These are phyloP conservation scores for Pascua sp. DNA, from an alignment of 1,284 basidiomycete species.

Conservation along the genomic window DNA sequence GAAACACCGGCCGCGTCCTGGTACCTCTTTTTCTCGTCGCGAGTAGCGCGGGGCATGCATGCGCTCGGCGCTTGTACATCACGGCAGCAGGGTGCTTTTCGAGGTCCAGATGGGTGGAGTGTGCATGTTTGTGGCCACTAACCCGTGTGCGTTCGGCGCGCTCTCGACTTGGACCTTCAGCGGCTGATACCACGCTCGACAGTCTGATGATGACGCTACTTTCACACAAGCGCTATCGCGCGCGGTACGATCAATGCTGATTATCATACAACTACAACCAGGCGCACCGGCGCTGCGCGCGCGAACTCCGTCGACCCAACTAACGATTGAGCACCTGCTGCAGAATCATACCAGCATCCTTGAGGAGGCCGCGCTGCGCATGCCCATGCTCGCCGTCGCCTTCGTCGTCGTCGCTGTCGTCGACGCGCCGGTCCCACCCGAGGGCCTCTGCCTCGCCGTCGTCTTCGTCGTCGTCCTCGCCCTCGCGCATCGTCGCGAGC, in stretches of 20 bases:
- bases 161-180: too few species aligned
- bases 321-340: slow-evolving; percentile 44
- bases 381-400: slow-evolving; percentile 4
- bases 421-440: slow-evolving; percentile 18
- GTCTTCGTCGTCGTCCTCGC: slow-evolving; percentile 18
- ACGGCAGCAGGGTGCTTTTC: too few species aligned
- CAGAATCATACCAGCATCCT: slow-evolving; percentile 41
- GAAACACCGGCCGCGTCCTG: neutral
- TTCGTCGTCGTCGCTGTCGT: slow-evolving; percentile 19
- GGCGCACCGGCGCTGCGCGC: too few species aligned
- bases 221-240: too few species aligned
- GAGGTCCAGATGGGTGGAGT: too few species aligned
- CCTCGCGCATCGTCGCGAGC: slow-evolving; percentile 17
- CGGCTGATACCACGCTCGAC: too few species aligned
- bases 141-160: too few species aligned
- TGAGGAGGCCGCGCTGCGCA: slow-evolving; percentile 29
- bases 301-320: neutral
- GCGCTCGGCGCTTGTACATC: too few species aligned
- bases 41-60: neutral
- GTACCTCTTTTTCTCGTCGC: neutral
- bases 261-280: too few species aligned
- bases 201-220: too few species aligned
- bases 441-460: slow-evolving; percentile 20
- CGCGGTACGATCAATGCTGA: too few species aligned
- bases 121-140: too few species aligned